Base-by-base conservation (phyloP, 23 red algal species). In the Gracilaria gracilis region DNA sequence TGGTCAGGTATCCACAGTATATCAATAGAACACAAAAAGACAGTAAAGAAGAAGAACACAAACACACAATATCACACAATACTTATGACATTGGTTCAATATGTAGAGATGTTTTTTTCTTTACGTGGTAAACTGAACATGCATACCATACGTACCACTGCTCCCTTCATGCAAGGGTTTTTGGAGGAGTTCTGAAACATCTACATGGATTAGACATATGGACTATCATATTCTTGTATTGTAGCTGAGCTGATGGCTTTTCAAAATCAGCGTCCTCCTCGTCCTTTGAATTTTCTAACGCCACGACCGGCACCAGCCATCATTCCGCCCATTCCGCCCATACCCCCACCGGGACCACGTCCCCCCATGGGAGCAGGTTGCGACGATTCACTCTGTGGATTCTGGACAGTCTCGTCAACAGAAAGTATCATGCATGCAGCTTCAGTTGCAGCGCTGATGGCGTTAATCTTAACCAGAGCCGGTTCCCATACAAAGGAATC, bases 401-500 rank as follows among this genome's bases (percentile, higher is more conserved):
- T 96, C 54, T 95, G 92, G 29, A 99, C 87, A 8, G 97, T 99
- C 59, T 99, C 97, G 79, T 99, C 97, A 19, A 99, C 89, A 32
- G 88, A 87, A 15, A 99, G 83, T 82, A 99, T 96, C 81, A 94
- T 74, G 54, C 97, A 99, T 16, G 97, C 93, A 19, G 97, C 97
- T 88, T 99, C 97, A 40, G 97, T 94, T n/a, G 97, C 97, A 55
- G 97, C 93, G 33, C 87, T 87, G 59, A 99, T 82, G 37, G 95
- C 93, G 61, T 99, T 99, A 72, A 81, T 53, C 75, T 93, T 92
- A 11, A 99, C 94, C 35, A 99, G 75, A 20, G 89, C 92, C 46
- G 97, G 97, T 81, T 99, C 97, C 97, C 97, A 99, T 11, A 99
- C 92, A 79, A 93, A 83, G 33, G 69, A 64, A 38, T 86, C 91